Evolutionary conservation across 495 filamentous ascomycete genomes (phyloP).

Genomic region (Collariella sp.): DNA sequence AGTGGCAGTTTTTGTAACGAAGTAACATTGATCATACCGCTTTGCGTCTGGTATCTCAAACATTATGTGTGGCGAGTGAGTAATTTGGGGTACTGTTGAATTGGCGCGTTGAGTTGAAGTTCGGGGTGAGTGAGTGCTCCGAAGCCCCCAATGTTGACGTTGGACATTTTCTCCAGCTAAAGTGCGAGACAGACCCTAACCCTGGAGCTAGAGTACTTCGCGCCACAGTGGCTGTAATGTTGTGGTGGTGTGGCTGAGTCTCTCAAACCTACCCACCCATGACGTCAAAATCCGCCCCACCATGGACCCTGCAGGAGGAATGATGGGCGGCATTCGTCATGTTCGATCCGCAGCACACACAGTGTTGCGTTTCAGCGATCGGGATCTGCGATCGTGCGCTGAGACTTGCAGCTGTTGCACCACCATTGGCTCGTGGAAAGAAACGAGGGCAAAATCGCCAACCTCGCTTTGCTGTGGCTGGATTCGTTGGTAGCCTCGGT

Average conservation of each 20-base stretch:
- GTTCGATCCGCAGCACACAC: neutral
- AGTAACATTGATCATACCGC: conserved; percentile 29
- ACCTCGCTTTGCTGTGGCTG: neutral
- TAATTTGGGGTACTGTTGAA: neutral
- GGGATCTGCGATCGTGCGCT: neutral
- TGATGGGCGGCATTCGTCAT: no score
- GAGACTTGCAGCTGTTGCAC: neutral
- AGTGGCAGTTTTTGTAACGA: conserved; percentile 8
- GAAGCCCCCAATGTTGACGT: neutral
- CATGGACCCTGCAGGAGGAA: no score
- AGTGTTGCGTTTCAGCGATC: conserved; percentile 2
- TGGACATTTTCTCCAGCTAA: no score
- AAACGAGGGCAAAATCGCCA: neutral
- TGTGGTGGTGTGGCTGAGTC: no score
- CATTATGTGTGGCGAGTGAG: conserved; percentile 26
- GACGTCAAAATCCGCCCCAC: no score
- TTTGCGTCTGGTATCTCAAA: conserved; percentile 47
- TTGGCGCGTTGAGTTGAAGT: neutral
- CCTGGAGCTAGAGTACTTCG: no score
- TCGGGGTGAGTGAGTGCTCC: neutral
- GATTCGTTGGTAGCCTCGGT: no score
- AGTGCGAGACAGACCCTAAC: no score
- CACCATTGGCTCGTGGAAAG: neutral
- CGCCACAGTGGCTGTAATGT: no score
- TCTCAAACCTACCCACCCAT: no score